Base-by-base conservation (phyloP, 2,329 filamentous ascomycete species). In the Exophiala lecanii-corni region DNA sequence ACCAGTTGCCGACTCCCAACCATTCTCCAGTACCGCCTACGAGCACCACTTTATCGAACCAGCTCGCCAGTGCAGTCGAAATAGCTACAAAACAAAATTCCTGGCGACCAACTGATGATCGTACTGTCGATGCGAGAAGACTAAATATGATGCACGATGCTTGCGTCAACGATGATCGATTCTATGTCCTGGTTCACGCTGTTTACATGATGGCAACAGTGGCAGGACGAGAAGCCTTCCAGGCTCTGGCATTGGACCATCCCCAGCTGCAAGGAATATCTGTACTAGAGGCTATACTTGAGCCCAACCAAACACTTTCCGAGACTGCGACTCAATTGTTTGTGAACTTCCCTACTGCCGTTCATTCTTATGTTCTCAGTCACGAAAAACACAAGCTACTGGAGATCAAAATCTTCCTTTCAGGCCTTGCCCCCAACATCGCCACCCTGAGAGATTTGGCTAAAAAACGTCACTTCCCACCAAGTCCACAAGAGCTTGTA, bases 81-180 rank as follows among this genome's bases (percentile, higher is more conserved):
- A 9, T 20, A 31, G 9, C 36, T 28, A 17, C 9, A 10, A 21
- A 18, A 12, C 7, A 6, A 12, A 12, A 12, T 26, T 7, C 12
- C 7, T 26, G 23, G 23, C 7, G 23, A 26, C 6, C 23, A 6
- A 12, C 23, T 7, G 7, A 26, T 7, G 23, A 26, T 26, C 23
- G 31, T 7, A 34, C 20, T 18, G 7, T 47, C n/a, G 41, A 47
- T 21, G 16, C 19, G 16, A 15, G 5, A 9, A 38, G 49, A 17
- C 16, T 48, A 4, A 32, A 20, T 5, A 39, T 84, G 5, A 63
- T 89, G 9, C 56, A 51, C 18, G 66, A 76, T 17, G 83, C 84
- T 1, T 82, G 79, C 50, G 32, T 49, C 2, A 54, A 58, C 0
- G 60, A 71, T 3, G 85, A 89, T 58, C 49, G 67, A 35, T 78